Evolutionary conservation across 2,329 filamentous ascomycete genomes (phyloP).

Genomic region (Onygenales sp.): DNA sequence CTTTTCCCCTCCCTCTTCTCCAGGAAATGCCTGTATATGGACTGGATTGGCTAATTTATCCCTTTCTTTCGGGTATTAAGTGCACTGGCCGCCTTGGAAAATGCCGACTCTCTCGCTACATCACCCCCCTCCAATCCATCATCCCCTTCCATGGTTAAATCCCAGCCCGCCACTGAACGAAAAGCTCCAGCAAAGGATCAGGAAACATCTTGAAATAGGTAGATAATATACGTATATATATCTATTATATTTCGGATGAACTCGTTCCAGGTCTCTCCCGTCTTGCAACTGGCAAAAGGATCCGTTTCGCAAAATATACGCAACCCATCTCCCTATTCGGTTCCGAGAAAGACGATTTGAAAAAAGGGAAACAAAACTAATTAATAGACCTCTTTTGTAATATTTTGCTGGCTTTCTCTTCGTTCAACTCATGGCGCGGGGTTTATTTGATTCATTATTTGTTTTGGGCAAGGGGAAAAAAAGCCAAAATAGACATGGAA

Average conservation of each 20-base stretch:
- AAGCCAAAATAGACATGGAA: conserved; percentile 1
- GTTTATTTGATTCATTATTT: not conserved
- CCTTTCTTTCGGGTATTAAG: conserved; percentile 17
- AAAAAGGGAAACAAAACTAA: not conserved
- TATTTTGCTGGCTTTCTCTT: not conserved
- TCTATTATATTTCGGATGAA: too few relatives aligned
- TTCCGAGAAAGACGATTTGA: too few relatives aligned
- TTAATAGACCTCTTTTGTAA: not conserved
- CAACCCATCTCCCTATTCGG: too few relatives aligned
- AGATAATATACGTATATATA: too few relatives aligned
- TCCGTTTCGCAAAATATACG: not conserved
- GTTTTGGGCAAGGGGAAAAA: not conserved
- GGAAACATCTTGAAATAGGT: conserved; percentile 1
- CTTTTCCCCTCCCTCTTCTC: conserved; percentile 3
- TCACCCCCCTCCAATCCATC: conserved; percentile 41
- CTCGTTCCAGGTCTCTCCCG: too few relatives aligned
- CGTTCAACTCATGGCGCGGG: not conserved
- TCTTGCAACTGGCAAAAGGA: not conserved
- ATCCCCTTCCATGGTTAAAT: conserved; percentile 38
- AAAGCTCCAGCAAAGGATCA: conserved; percentile 10
- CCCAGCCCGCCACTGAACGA: conserved; percentile 35
- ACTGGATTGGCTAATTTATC: conserved; percentile 7
- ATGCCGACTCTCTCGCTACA: conserved; percentile 35
- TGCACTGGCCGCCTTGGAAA: conserved; percentile 38
- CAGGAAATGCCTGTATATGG: conserved; percentile 14